Conservation (phyloP, 768 basidiomycete genomes). For the Tricholoma furcatifolium region DNA sequence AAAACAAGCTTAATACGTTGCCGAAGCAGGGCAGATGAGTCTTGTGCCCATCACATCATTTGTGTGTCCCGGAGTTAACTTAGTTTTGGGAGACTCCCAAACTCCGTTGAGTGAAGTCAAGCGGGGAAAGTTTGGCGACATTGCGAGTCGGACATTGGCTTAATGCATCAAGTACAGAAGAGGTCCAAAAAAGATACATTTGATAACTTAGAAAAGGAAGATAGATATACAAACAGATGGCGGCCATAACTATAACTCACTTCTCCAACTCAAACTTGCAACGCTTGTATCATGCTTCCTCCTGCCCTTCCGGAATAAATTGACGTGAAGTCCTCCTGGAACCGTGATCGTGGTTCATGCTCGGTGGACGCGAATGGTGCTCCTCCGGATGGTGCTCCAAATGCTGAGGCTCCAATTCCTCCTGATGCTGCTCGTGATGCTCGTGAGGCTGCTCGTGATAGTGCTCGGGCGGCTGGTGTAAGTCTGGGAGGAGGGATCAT, state of each 20-base stretch:
- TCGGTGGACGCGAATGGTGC: slow-evolving; percentile 7
- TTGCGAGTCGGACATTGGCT: too few relatives aligned
- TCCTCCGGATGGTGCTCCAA: not conserved
- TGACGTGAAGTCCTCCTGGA: slow-evolving; percentile 24
- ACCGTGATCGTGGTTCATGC: slow-evolving; percentile 22
- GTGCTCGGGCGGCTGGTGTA: not conserved
- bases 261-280: not conserved
- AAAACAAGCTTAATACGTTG: too few relatives aligned
- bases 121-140: too few relatives aligned
- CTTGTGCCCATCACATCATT: too few relatives aligned
- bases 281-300: slow-evolving; percentile 8
- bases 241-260: not conserved
- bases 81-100: too few relatives aligned
- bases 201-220: not conserved
- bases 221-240: not conserved
- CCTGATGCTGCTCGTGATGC: not conserved
- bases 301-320: slow-evolving; percentile 15
- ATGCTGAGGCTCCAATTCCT: not conserved
- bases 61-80: too few relatives aligned
- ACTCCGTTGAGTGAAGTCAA: too few relatives aligned
- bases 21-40: too few relatives aligned
- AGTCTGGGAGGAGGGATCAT: slow-evolving; percentile 26
- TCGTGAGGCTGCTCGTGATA: not conserved
- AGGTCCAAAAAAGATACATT: not conserved
- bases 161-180: too few relatives aligned